Evolutionary conservation across 306 rosid genomes (phyloP), one percentile per base, ranked within the genome.

Genomic region (Hylodesmum podocarpum): DNA sequence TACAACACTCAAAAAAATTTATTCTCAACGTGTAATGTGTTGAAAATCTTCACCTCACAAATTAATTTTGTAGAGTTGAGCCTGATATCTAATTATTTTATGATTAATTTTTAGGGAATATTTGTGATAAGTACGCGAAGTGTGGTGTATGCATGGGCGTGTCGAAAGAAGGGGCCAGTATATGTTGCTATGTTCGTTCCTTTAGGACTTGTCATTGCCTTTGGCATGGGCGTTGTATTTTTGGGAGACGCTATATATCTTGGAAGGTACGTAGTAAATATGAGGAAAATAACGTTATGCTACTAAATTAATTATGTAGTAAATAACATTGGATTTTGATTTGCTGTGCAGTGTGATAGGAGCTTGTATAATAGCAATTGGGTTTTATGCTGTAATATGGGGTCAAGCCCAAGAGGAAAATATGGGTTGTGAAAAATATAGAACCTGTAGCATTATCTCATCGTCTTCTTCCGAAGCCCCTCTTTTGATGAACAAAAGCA

Each of bases 341-440:
- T 64, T 15, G 13, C 8, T 18, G 16, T 59, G 83, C 78, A 84
- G 84, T 49, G 2, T 82, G 37, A 58, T 79, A 14, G 89, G 89
- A 58, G 78, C 54, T 10, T 70, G n/a, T 5, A 39, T 76, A 66
- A 75, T 82, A 24, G 84, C 80, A 4, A 5, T 76, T 10, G 89
- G 86, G 24, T 86, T 86, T 72, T 86, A 83, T 65, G 84, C 58
- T 22, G 87, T 83, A 57, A 53, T 83, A 50, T 86, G 89, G 89
- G 89, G 89, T 6, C 66, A 80, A 55, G 63, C 81, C 8, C 79
- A 83, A 67, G 87, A 83, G 24, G 75, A 76, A 54, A 79, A 31
- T 18, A 49, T 15, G 46, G 77, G 11, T 12, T 2, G 2, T 3
- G 57, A 72, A 22, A 24, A 53, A 3, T 0, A 41, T 24, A 80